Conservation (phyloP, 345 rosid species). For the Brassica incana region DNA sequence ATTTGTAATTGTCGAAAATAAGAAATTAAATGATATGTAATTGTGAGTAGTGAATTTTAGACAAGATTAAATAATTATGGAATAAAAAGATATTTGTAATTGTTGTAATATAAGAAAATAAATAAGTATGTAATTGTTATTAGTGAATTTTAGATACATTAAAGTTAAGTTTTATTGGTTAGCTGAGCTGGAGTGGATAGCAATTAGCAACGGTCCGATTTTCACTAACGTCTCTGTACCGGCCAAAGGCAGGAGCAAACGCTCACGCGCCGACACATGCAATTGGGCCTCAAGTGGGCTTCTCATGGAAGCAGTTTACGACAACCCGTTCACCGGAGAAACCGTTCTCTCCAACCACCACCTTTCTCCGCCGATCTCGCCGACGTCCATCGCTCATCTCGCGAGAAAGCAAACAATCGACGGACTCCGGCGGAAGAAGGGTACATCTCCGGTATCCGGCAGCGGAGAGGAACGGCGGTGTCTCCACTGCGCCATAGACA, state of each 20-base stretch:
- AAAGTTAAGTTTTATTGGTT: conserved; percentile 20
- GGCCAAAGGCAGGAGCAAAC: conserved; percentile 90
- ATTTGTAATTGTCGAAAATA: too few relatives aligned
- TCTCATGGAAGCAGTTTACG: conserved; percentile 42
- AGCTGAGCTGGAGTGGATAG: conserved; percentile 88
- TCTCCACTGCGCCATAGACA: conserved; percentile 37
- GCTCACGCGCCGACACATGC: conserved; percentile 74
- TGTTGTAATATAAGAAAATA: too few relatives aligned
- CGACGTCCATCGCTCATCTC: background rate
- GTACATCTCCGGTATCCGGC: conserved; percentile 20
- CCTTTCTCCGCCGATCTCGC: conserved; percentile 35
- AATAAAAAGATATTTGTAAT: too few relatives aligned
- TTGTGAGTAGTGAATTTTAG: background rate
- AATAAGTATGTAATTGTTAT: too few relatives aligned
- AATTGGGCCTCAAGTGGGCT: conserved; percentile 84
- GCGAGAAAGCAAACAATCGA: conserved; percentile 22
- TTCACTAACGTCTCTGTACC: conserved; percentile 69
- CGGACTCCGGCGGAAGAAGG: conserved; percentile 38
- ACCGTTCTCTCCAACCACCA: conserved; percentile 47
- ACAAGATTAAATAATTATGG: too few relatives aligned
- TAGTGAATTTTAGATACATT: too few relatives aligned
- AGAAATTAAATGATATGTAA: background rate
- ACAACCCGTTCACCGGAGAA: conserved; percentile 76
- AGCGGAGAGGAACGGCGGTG: conserved; percentile 41
- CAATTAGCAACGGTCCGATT: conserved; percentile 11